phyloP scores from a whole-genome alignment of 192 early-diverging fungal genomes.

The Gamsiella multidivaricata region DNA sequence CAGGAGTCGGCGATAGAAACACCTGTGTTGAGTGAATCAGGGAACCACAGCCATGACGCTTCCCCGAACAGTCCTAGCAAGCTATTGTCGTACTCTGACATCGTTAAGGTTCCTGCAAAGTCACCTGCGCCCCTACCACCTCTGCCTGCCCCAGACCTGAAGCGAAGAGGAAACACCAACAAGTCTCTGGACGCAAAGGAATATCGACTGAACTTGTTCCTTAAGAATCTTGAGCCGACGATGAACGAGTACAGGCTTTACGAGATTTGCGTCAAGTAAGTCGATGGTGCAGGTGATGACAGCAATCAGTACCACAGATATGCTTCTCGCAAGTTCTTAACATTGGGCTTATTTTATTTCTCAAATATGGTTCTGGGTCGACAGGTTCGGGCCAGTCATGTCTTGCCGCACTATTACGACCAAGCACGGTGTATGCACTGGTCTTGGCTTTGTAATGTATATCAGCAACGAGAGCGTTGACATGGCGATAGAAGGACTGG shows the following conservation, averaged over 20 bases:
- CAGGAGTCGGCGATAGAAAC: not conserved
- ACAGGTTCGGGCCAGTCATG: conserved; percentile 50
- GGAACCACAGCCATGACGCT: not conserved
- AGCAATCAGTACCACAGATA: too few relatives aligned
- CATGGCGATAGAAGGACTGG: conserved; percentile 26
- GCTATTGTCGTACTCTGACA: conserved; percentile 24
- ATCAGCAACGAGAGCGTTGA: conserved; percentile 31
- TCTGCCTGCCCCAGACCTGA: conserved; percentile 16
- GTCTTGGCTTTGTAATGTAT: conserved; percentile 51
- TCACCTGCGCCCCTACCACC: not conserved
- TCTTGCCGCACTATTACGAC: conserved; percentile 49
- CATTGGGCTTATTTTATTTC: not conserved
- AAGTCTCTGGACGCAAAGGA: conserved; percentile 40
- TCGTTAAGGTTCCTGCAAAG: conserved; percentile 31
- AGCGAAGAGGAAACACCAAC: conserved; percentile 45
- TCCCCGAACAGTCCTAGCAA: not conserved
- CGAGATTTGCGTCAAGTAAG: conserved; percentile 45
- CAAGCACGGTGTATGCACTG: conserved; percentile 32
- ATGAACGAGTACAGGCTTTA: conserved; percentile 48
- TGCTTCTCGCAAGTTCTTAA: too few relatives aligned
- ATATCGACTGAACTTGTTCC: conserved; percentile 39
- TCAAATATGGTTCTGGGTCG: too few relatives aligned
- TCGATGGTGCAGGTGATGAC: not conserved
- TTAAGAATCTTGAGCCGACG: conserved; percentile 42
- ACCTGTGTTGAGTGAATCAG: not conserved